Base-by-base conservation (phyloP, 73 alveolate species). In the Paramecium caudatum region DNA sequence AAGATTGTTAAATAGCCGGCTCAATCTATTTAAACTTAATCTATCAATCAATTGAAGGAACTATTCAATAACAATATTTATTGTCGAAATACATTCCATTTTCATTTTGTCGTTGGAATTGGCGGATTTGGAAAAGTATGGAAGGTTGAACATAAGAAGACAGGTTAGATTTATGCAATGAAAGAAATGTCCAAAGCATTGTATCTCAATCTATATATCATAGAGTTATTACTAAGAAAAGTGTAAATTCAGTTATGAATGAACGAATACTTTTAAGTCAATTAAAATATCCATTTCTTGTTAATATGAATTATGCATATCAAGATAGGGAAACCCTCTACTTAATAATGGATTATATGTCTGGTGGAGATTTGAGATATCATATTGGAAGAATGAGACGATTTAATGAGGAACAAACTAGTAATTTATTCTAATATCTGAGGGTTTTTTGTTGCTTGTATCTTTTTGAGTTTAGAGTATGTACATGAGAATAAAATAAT, bases 291-390 rank as follows among this genome's bases (percentile, higher is more conserved):
- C 87, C 87, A 36, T 96, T 95, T 84, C 70, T 97, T 50, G 98
- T 97, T 19, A 97, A 97, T 90, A 97, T 97, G 98, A 78, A 94
- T 50, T 97, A 93, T 63, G 98, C 99, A 3, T 97, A 95, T 63
- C 96, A 96, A 94, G 99, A 97, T 78, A 88, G 97, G 74, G 98
- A 95, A 70, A 91, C 95, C 90, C 93, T 96, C 41, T 96, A 97
- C 84, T 85, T 97, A 61, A 95, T 96, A 30, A 91, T 94, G 93
- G 99, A 97, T 78, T 92, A 92, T 49, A 88, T 97, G 93, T 86
- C 93, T 15, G 99, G 99, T 33, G 99, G 99, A 1, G 99, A 97
- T 63, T 82, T 97, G 15, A 91, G 99, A 81, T 97, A 90, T 85
- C 98, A 97, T 78, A 92, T 97, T 1, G 95, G 97, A 21, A 78